Base-by-base conservation (phyloP, 352 stramenopile genomes). In the Globisporangium rhizosaccharum region DNA sequence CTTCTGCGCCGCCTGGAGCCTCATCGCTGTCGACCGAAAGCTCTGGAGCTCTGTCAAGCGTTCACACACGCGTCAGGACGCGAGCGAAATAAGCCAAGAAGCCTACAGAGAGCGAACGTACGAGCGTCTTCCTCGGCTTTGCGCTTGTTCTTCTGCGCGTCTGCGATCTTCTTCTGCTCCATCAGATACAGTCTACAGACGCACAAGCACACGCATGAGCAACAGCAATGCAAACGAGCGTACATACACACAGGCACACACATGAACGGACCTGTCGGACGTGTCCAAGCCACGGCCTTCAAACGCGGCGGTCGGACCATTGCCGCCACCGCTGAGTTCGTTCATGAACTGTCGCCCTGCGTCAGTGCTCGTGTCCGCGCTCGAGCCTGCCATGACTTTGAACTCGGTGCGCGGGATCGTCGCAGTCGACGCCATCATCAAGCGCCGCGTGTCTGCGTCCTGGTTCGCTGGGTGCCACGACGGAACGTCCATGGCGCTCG, bases 381-480 rank as follows among this genome's bases (percentile, higher is more conserved):
- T 75, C 36, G 77, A 87, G 18, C 77, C 77, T 25, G 69, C 55
- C 68, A 93, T 88, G 17, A 82, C 65, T 54, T 80, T 87, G 65
- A 88, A 91, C 71, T 88, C 78, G 4, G 70, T 83, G 37, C 80
- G 78, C 53, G 74, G 62, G 18, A 64, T 53, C 33, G 67, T 17
- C 26, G 64, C 45, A 1, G 51, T 47, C 14, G 51, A 60, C 28
- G 59, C 57, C 51, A 58, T 65, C 49, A 68, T 57, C 52, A 66
- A 61, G 41, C 67, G 63, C 58, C 73, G 70, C 47, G 65, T 37
- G 61, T 77, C 61, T 18, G 73, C 48, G 57, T 88, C 76, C 56
- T 79, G 66, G 61, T 90, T 92, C 14, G 82, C 82, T 1, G 82
- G 82, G 44, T 91, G 79, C 79, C 82, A 91, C 30, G 75, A 76